phyloP scores from a whole-genome alignment of 139 green algal species.

The Deuterostichococcus epilithicus region DNA sequence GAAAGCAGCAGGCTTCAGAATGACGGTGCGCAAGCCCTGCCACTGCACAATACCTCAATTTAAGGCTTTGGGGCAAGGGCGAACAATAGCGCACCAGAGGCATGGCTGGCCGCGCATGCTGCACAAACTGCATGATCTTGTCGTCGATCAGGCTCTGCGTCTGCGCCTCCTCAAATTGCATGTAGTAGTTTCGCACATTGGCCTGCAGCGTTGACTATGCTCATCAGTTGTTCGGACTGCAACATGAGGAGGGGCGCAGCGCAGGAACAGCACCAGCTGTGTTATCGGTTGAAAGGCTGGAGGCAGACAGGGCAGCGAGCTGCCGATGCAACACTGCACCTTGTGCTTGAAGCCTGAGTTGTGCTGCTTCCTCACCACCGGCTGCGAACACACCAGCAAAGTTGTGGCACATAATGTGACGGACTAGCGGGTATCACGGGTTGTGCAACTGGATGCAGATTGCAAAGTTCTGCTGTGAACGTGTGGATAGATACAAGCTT shows the following conservation, averaged over 20 bases:
- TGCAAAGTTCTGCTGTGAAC: neutral
- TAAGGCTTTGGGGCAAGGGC: neutral
- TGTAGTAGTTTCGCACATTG: slow-evolving; percentile 92
- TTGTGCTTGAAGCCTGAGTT: slow-evolving; percentile 97
- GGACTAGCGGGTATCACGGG: neutral
- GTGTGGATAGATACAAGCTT: neutral
- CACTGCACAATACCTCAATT: neutral
- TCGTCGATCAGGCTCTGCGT: slow-evolving; percentile 31
- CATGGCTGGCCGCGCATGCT: slow-evolving; percentile 5
- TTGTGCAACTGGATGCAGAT: neutral
- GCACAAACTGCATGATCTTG: slow-evolving; percentile 32
- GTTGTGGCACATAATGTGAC: neutral
- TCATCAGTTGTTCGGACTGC: neutral
- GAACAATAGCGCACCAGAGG: neutral
- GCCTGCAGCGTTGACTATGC: slow-evolving; percentile 66
- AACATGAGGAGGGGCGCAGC: too few relatives aligned
- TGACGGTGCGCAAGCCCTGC: neutral
- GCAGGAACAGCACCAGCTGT: neutral
- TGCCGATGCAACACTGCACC: slow-evolving; percentile 23
- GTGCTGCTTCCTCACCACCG: slow-evolving; percentile 92
- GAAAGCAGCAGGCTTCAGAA: neutral
- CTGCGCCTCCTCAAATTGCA: slow-evolving; percentile 73
- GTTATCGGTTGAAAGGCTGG: too few relatives aligned
- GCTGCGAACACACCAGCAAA: slow-evolving; percentile 38
- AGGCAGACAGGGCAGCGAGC: neutral